These are phyloP conservation scores for Fraxinus platypoda DNA, from an alignment of 305 asterid genomes.

Conservation along the genomic window DNA sequence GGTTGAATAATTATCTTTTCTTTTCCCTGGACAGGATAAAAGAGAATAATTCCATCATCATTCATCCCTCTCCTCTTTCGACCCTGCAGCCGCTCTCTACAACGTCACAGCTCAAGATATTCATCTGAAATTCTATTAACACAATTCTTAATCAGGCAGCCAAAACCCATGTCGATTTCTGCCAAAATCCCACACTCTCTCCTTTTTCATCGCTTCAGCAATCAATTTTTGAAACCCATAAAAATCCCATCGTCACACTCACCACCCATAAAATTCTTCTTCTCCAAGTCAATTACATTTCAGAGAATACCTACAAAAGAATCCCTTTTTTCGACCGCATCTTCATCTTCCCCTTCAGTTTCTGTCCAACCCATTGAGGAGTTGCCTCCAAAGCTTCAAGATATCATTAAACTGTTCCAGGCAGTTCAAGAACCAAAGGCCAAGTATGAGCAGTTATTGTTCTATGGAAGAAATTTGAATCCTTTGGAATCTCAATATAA, in stretches of 20 bases:
- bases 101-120: background rate
- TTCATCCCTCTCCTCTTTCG: background rate
- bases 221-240: conserved; percentile 31
- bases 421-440: conserved; percentile 69
- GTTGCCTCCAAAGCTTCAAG: conserved; percentile 80
- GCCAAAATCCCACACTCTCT: conserved; percentile 38
- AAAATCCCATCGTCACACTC: conserved; percentile 34
- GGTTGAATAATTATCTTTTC: background rate
- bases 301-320: conserved; percentile 50
- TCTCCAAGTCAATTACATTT: conserved; percentile 40
- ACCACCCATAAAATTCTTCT: conserved; percentile 26
- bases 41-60: conserved; percentile 4
- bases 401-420: conserved; percentile 66
- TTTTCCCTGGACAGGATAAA: background rate
- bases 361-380: conserved; percentile 65
- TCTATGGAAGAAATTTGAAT: conserved; percentile 62
- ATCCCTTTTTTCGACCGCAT: conserved; percentile 28
- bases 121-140: conserved; percentile 11
- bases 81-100: conserved; percentile 21
- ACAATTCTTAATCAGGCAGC: conserved; percentile 9
- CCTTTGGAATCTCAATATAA: conserved; percentile 56
- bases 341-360: conserved; percentile 38
- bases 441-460: conserved; percentile 68
- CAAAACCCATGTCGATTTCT: conserved; percentile 58
- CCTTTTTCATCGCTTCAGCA: conserved; percentile 25